Conservation (phyloP, 768 basidiomycete species). For the Auricularia sp. region DNA sequence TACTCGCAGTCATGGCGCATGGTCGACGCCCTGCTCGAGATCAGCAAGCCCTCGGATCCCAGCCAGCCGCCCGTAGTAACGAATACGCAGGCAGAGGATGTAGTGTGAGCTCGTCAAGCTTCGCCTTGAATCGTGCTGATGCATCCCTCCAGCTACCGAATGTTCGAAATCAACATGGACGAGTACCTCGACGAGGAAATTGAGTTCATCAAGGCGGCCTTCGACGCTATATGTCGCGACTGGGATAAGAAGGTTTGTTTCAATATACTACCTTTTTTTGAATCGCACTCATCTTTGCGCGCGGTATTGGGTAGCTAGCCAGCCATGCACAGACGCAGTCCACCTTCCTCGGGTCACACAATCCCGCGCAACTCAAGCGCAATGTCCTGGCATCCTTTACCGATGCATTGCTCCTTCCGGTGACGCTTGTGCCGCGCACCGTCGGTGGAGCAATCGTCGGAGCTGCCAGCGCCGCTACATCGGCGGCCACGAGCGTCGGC, state of each 20-base stretch:
- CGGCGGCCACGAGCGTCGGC: slow-evolving; percentile 72
- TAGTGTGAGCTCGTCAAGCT: slow-evolving; percentile 47
- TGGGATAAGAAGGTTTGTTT: slow-evolving; percentile 69
- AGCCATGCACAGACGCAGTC: slow-evolving; percentile 3
- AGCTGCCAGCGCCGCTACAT: slow-evolving; percentile 58
- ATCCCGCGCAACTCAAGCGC: slow-evolving; percentile 86
- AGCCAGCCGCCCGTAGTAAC: slow-evolving; percentile 30
- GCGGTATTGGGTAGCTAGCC: slow-evolving; percentile 2
- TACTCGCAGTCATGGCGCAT: slow-evolving; percentile 85
- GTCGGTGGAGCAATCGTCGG: slow-evolving; percentile 47
- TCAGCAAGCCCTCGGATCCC: slow-evolving; percentile 22
- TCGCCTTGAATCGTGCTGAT: background rate
- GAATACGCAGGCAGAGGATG: slow-evolving; percentile 60
- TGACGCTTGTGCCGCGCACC: slow-evolving; percentile 89
- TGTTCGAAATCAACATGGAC: slow-evolving; percentile 97
- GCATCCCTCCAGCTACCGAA: slow-evolving; percentile 34
- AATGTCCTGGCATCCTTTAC: slow-evolving; percentile 90
- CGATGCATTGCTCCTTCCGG: slow-evolving; percentile 79
- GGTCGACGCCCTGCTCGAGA: slow-evolving; percentile 62
- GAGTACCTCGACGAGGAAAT: slow-evolving; percentile 94
- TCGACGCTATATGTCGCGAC: slow-evolving; percentile 63
- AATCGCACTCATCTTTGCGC: background rate
- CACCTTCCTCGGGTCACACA: slow-evolving; percentile 66
- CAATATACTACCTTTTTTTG: background rate
- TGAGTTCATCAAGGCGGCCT: slow-evolving; percentile 63